Evolutionary conservation across 805 yeast species (phyloP).

Genomic region (Starmerella potacharoeniae): DNA sequence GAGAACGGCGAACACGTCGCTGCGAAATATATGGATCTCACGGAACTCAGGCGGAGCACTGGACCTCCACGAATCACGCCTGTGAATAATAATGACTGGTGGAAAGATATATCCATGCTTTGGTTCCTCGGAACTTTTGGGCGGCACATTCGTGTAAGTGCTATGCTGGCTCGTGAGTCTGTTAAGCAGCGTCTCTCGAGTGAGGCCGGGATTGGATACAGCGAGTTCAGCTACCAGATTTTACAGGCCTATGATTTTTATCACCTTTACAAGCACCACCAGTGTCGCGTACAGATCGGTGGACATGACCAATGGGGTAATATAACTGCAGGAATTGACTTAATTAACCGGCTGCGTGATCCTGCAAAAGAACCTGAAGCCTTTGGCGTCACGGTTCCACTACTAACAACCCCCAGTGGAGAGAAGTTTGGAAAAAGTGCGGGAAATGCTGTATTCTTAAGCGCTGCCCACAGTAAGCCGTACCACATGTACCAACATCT

Average conservation of each 20-base stretch:
- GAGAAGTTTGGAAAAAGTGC: constrained; percentile 95
- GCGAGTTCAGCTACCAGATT: constrained; percentile 87
- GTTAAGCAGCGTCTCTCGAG: constrained; percentile 61
- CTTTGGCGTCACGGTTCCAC: constrained; percentile 80
- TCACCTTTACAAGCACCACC: constrained; percentile 50
- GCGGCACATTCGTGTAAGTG: constrained; percentile 61
- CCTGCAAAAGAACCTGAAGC: constrained; percentile 24
- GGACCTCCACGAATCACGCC: constrained; percentile 16
- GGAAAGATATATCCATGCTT: constrained; percentile 64
- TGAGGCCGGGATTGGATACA: constrained; percentile 74
- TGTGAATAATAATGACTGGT: constrained; percentile 72
- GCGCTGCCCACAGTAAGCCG: constrained; percentile 59
- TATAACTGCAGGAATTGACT: constrained; percentile 88
- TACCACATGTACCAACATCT: constrained; percentile 79
- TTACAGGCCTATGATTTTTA: constrained; percentile 90
- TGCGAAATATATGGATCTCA: constrained; percentile 32
- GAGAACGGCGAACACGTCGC: constrained; percentile 54
- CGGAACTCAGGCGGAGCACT: background rate
- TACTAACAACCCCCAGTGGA: constrained; percentile 77
- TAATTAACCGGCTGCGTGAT: constrained; percentile 50
- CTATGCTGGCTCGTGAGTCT: constrained; percentile 84
- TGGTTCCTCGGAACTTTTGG: constrained; percentile 73
- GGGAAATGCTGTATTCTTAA: constrained; percentile 89
- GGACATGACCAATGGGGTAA: constrained; percentile 99
- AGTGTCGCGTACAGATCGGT: constrained; percentile 69